Conservation (phyloP, 192 early-diverging fungal genomes). For the Backusella westeae region DNA sequence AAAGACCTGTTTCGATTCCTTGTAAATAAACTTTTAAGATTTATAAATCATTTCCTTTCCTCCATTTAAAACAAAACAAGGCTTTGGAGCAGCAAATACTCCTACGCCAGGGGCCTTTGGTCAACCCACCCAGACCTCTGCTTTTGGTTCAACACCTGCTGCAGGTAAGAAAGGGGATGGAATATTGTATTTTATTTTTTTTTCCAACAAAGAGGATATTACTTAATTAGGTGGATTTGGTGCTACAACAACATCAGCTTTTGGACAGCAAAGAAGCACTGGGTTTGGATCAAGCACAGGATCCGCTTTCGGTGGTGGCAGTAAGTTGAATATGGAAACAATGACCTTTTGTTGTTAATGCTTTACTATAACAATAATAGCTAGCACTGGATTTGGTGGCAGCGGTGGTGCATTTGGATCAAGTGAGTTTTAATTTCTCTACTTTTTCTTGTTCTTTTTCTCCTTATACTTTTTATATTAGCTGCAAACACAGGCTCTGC, state of each 20-base stretch:
- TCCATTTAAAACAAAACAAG: not conserved
- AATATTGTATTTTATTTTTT: not conserved
- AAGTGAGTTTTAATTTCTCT: not conserved
- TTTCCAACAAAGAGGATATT: not conserved
- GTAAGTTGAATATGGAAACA: not conserved
- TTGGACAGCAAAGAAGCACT: constrained; percentile 31
- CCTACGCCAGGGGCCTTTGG: constrained; percentile 16
- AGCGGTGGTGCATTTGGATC: constrained; percentile 12
- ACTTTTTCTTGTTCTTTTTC: not conserved
- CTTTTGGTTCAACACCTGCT: constrained; percentile 28
- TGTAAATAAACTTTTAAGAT: no score
- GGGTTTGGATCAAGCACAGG: constrained; percentile 41
- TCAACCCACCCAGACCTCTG: constrained; percentile 34
- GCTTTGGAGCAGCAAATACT: not conserved
- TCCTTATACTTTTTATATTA: not conserved
- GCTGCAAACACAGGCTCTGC: constrained; percentile 28
- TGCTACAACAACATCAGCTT: constrained; percentile 5
- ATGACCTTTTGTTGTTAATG: not conserved
- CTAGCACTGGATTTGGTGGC: constrained; percentile 15
- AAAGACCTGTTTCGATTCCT: not conserved
- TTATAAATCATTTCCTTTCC: no score
- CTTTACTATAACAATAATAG: not conserved
- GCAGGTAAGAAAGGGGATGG: not conserved
- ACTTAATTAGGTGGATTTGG: constrained; percentile 4
- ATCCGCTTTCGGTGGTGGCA: constrained; percentile 24